Base-by-base conservation (phyloP, 305 asterid genomes). In the Petunia hybrid region DNA sequence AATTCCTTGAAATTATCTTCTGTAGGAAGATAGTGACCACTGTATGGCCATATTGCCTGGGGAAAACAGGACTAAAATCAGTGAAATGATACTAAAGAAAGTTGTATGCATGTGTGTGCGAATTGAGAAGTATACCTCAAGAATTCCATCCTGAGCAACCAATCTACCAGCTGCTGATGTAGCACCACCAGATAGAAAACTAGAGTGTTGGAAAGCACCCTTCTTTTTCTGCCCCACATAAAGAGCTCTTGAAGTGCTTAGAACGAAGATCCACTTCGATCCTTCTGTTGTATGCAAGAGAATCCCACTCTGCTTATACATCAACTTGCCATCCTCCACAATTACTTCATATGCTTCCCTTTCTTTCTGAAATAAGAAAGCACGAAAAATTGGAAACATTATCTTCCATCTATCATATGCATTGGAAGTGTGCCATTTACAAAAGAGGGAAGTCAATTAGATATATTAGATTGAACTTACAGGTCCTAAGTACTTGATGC, bases 211-310 rank as follows among this genome's bases (percentile, higher is more conserved):
- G 67, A 92, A 92, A 48, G 46, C 63, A 5, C 95, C 97, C 77
- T 92, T 92, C 80, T 78, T 89, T 70, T 92, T 92, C 81, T 76
- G 85, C 71, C 88, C 97, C 16, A 90, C 89, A 12, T 91, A 92
- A 41, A 91, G 84, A 64, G 68, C 51, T 68, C 92, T 88, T 2
- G 91, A 80, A 2, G 97, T 87, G 86, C 95, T 91, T 2, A 92
- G 91, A 38, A 92, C 94, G 53, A 92, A 92, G 35, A 92, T 92
- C 97, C 97, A 92, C 86, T 92, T 90, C 0, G 89, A 89, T 8
- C 85, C 68, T 80, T 89, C 92, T 36, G 51, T 84, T 9, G 97
- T 89, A 60, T 89, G 73, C 86, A 92, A 68, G 1, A 82, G 79
- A 41, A 64, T 63, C 16, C 90, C 93, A 73, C 82, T 86, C 82